These are phyloP conservation scores for Wickerhamiella slavikovae DNA, from an alignment of 805 yeast species.

Conservation along the genomic window DNA sequence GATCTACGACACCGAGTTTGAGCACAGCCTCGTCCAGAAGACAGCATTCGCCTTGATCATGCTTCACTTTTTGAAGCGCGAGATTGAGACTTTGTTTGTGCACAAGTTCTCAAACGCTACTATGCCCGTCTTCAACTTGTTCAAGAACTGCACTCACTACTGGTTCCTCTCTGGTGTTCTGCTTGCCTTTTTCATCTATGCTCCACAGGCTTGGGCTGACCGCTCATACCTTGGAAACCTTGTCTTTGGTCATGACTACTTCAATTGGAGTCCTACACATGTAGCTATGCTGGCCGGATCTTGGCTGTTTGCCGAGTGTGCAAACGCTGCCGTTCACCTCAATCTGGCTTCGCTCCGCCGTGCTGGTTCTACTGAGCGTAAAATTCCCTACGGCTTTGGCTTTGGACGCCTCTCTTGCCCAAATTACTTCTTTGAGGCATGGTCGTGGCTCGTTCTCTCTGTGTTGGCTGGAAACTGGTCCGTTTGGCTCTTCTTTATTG, in stretches of 20 bases:
- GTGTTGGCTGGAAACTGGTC: constrained; percentile 60
- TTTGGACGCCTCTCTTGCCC: constrained; percentile 75
- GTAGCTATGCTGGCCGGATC: constrained; percentile 7
- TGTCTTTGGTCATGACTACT: constrained; percentile 12
- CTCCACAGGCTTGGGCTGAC: constrained; percentile 18
- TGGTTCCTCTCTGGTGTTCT: constrained; percentile 73
- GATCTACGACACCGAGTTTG: constrained; percentile 18
- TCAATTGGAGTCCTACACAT: constrained; percentile 5
- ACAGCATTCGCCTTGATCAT: constrained; percentile 34
- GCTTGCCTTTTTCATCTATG: constrained; percentile 30
- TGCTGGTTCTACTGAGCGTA: constrained; percentile 35
- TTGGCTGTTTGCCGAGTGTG: constrained; percentile 35
- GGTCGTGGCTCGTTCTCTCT: constrained; percentile 55
- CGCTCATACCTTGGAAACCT: constrained; percentile 5
- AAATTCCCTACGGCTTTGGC: constrained; percentile 68
- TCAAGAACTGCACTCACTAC: constrained; percentile 80
- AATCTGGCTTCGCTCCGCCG: constrained; percentile 36
- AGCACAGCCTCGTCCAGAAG: constrained; percentile 32
- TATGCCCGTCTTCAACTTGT: constrained; percentile 75
- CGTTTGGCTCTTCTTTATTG: constrained; percentile 45
- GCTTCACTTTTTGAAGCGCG: constrained; percentile 73
- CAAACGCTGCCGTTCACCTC: constrained; percentile 55
- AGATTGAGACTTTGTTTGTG: constrained; percentile 63
- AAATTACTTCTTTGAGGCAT: constrained; percentile 74
- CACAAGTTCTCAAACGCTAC: constrained; percentile 77